A percentile compares a stretch with the other conserved stretches of the same genome.
Evolutionary conservation across 768 basidiomycete genomes (phyloP).

Genomic region (Termitomyces sp.): DNA sequence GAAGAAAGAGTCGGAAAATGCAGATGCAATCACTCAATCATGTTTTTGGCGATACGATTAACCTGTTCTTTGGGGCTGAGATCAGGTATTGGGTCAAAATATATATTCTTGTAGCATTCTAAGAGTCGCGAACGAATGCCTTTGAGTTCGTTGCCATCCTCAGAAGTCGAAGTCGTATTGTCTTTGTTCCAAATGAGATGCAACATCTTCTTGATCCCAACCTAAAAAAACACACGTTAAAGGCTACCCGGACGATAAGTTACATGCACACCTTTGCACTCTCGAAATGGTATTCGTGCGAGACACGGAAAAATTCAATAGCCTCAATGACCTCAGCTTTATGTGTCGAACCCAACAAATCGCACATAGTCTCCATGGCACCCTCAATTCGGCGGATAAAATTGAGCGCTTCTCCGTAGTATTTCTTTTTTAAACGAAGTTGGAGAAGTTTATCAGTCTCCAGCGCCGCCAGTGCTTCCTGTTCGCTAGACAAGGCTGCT

Average conservation of each 20-base stretch:
- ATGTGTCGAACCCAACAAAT: constrained; percentile 81
- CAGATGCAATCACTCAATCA: constrained; percentile 72
- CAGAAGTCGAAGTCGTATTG: constrained; percentile 66
- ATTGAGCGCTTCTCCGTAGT: constrained; percentile 76
- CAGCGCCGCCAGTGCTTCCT: constrained; percentile 63
- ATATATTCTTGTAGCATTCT: constrained; percentile 83
- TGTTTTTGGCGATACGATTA: constrained; percentile 90
- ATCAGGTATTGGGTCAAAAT: constrained; percentile 79
- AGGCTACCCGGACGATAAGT: not conserved
- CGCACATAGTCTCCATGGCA: constrained; percentile 66
- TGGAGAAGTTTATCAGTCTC: constrained; percentile 61
- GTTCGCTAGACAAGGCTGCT: constrained; percentile 59
- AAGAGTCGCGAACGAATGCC: constrained; percentile 83
- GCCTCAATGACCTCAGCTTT: constrained; percentile 80
- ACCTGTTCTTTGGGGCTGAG: constrained; percentile 79
- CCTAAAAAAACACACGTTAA: constrained; percentile 31
- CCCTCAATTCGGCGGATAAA: constrained; percentile 64
- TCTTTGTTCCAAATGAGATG: constrained; percentile 98
- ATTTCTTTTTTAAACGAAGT: constrained; percentile 74
- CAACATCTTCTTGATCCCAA: constrained; percentile 92
- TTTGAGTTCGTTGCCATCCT: constrained; percentile 68
- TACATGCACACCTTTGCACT: constrained; percentile 54
- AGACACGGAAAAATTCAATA: constrained; percentile 85
- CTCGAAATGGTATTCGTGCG: constrained; percentile 75
- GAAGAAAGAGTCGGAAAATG: not conserved